Percentiles rank a stretch among this genome's conserved stretches.
Evolutionary conservation across 73 alveolate genomes (phyloP).

Genomic region (Paramecium pentaurelia): DNA sequence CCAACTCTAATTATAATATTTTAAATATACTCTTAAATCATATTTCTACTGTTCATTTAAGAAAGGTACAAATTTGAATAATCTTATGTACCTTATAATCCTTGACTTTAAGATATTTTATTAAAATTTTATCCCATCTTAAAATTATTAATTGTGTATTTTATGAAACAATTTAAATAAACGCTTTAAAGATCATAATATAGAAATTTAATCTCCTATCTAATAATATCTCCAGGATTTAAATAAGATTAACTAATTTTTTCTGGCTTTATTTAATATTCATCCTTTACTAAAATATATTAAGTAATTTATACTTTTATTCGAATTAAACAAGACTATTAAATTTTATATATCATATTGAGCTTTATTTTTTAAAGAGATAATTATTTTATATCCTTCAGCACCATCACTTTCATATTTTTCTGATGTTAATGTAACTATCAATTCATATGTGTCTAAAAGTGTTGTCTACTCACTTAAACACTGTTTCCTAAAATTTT

Average conservation of each 20-base stretch:
- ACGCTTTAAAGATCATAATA: not conserved
- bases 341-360: not conserved
- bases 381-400: not conserved
- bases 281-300: not conserved
- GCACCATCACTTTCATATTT: not conserved
- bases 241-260: not conserved
- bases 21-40: not conserved
- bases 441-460: not conserved
- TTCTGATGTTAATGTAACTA: not conserved
- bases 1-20: not conserved
- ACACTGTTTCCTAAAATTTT: not conserved
- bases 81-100: not conserved
- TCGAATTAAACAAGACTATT: not conserved
- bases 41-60: not conserved
- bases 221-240: not conserved
- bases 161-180: not conserved
- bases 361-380: not conserved
- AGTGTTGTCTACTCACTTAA: not conserved
- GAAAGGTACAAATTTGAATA: not conserved
- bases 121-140: not conserved
- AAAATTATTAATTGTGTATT: not conserved
- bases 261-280: not conserved
- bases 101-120: not conserved
- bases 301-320: not conserved
- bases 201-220: not conserved